Evolutionary conservation across 345 rosid species (phyloP), one percentile per base, ranked within the genome.

Genomic region (Chamaenerion angustifolium): DNA sequence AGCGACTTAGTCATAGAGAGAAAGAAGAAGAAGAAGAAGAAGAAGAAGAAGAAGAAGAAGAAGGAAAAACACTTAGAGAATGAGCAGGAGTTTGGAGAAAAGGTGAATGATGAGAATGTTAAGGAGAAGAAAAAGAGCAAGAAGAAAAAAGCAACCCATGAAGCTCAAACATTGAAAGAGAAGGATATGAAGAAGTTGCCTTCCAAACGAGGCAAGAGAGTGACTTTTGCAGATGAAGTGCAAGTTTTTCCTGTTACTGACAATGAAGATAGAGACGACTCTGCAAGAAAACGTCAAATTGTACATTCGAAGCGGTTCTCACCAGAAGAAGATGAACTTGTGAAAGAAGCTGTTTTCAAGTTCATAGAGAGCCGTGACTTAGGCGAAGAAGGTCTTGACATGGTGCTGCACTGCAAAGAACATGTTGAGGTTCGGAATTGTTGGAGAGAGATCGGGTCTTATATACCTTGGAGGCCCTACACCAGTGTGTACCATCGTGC

Each of bases 301-400:
- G 82, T 85, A 56, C 72, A 64, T 21, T 94, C 82, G 46, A 86
- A 78, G 68, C 77, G 86, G 14, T 90, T 71, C 71, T 60, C 98
- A 11, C 49, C 10, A 19, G 85, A 86, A 67, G 98, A 90, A 68
- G 88, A 86, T 61, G 72, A 62, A 54, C n/a, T 65, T 17, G 12
- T 90, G 23, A 77, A 55, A 68, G 25, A 49, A 15, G 76, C 87
- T 57, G 86, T 86, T 50, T 21, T 25, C 6, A 66, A 67, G 18
- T 90, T 79, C 66, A 60, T 86, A 43, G 75, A 70, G 15, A 44
- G 58, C 49, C 79, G 63, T 51, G 57, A 51, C 37, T 75, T 86
- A 60, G 88, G 92, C 21, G 88, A 76, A 43, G 73, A 79, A 4
- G 95, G 92, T 43, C 0, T 79, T 16, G 35, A 72, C 13, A 89